Evolutionary conservation across 345 rosid species (phyloP).

Genomic region (Eucalyptus erythrocorys): DNA sequence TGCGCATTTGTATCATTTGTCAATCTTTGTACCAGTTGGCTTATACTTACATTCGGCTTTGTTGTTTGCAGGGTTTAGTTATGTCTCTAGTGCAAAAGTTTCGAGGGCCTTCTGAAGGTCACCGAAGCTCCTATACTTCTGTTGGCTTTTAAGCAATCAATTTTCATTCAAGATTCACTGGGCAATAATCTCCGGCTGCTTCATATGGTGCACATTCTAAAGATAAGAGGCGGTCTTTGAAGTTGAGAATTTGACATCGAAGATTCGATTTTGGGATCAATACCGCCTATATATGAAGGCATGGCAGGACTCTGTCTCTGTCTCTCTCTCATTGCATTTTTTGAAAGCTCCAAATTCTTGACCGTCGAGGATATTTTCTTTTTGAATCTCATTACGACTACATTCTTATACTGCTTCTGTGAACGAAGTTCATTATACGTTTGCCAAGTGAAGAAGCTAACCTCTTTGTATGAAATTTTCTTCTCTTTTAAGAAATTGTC

Average conservation of each 20-base stretch:
- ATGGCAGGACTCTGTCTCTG: not conserved
- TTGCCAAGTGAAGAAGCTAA: not conserved
- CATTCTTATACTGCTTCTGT: not conserved
- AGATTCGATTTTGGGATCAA: not conserved
- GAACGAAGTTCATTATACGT: not conserved
- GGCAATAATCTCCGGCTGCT: not conserved
- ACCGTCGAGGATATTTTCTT: not conserved
- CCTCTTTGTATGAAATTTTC: not conserved
- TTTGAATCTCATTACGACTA: not conserved
- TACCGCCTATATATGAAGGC: not conserved
- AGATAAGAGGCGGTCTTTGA: not conserved
- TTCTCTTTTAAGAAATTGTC: not conserved
- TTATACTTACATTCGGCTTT: not conserved
- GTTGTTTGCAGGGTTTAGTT: constrained; percentile 38
- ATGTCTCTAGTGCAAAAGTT: constrained; percentile 41
- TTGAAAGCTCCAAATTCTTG: not conserved
- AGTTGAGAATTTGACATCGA: not conserved
- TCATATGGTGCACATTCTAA: not conserved
- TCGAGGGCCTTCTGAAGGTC: constrained; percentile 47
- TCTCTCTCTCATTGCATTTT: not conserved
- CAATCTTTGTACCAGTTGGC: not conserved
- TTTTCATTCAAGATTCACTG: not conserved
- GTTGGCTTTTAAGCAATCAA: constrained; percentile 44
- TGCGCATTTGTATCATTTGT: not conserved
- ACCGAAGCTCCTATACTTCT: constrained; percentile 53